A percentile compares a stretch with the other conserved stretches of the same genome.
These are phyloP conservation scores for Trypanosoma platydactyli DNA, from an alignment of 208 protist genomes.

Conservation along the genomic window DNA sequence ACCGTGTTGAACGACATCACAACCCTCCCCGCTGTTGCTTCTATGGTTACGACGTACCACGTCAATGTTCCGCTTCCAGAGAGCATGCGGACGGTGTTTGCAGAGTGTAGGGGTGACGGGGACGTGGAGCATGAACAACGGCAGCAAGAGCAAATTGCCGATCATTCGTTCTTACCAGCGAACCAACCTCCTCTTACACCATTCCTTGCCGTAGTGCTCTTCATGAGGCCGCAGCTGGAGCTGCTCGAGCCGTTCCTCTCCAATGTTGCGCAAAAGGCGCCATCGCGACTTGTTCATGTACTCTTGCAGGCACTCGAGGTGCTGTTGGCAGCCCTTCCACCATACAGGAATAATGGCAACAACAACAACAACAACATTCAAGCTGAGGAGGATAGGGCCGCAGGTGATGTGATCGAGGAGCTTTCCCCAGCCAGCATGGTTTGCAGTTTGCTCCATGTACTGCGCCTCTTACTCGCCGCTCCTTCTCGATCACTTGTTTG, in stretches of 20 bases:
- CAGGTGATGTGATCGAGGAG: background rate
- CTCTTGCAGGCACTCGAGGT: slow-evolving; percentile 22
- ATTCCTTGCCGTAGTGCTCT: slow-evolving; percentile 25
- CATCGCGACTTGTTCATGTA: slow-evolving; percentile 22
- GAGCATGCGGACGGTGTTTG: slow-evolving; percentile 19
- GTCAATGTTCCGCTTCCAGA: slow-evolving; percentile 25
- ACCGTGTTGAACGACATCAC: slow-evolving; percentile 29
- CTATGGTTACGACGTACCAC: slow-evolving; percentile 21
- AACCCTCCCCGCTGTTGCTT: slow-evolving; percentile 21
- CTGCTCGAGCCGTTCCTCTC: slow-evolving; percentile 29
- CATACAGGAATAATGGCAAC: background rate
- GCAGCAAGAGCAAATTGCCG: background rate
- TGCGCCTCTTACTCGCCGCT: slow-evolving; percentile 22
- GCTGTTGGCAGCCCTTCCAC: background rate
- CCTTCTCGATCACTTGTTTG: slow-evolving; percentile 29
- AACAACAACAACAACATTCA: background rate
- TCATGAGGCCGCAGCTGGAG: slow-evolving; percentile 19
- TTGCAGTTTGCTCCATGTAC: slow-evolving; percentile 26
- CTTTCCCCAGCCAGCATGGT: slow-evolving; percentile 11
- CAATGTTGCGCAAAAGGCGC: slow-evolving; percentile 33
- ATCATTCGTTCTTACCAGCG: background rate
- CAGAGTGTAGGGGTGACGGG: background rate
- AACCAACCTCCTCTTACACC: slow-evolving; percentile 16
- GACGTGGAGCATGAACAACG: slow-evolving; percentile 5
- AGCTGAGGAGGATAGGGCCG: background rate